These are phyloP conservation scores for Ustilago trichophora DNA, from an alignment of 1,284 basidiomycete genomes.

Conservation along the genomic window DNA sequence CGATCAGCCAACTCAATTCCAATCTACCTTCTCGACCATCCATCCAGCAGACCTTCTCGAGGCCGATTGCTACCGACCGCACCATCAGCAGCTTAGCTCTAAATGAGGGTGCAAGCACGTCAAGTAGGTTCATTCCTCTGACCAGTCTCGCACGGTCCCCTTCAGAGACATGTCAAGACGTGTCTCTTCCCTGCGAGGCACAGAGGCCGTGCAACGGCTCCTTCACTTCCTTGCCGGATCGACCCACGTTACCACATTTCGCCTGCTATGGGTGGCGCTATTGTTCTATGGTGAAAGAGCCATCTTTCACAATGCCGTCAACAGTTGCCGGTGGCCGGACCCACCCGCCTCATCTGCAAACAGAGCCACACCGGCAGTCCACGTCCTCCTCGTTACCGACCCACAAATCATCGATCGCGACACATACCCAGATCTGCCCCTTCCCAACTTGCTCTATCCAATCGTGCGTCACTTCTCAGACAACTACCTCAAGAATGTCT, in stretches of 20 bases:
- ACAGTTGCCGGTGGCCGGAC: conserved; percentile 28
- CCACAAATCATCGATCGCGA: conserved; percentile 46
- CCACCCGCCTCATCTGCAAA: conserved; percentile 7
- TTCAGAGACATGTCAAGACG: conserved; percentile 13
- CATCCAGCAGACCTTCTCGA: no score
- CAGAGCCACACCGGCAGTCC: conserved; percentile 6
- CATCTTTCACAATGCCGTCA: conserved; percentile 34
- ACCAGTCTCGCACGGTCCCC: no score
- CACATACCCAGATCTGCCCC: conserved; percentile 35
- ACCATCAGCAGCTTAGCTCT: no score
- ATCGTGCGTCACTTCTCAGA: conserved; percentile 43
- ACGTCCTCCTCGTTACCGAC: conserved; percentile 41
- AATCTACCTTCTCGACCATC: not conserved
- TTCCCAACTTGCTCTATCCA: conserved; percentile 17
- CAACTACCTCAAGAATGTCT: conserved; percentile 48
- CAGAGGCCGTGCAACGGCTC: conserved; percentile 7
- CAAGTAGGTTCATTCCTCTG: no score
- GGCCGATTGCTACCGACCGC: no score
- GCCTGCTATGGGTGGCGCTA: conserved; percentile 29
- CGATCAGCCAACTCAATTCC: not conserved
- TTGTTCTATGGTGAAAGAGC: conserved; percentile 38
- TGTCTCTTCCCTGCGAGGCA: not conserved
- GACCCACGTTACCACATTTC: conserved; percentile 20
- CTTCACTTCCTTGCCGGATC: conserved; percentile 14
- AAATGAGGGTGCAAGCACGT: no score